A percentile compares a stretch with the other conserved stretches of the same genome.
phyloP scores from a whole-genome alignment of 116 monocot species.

The Zostera marina region DNA sequence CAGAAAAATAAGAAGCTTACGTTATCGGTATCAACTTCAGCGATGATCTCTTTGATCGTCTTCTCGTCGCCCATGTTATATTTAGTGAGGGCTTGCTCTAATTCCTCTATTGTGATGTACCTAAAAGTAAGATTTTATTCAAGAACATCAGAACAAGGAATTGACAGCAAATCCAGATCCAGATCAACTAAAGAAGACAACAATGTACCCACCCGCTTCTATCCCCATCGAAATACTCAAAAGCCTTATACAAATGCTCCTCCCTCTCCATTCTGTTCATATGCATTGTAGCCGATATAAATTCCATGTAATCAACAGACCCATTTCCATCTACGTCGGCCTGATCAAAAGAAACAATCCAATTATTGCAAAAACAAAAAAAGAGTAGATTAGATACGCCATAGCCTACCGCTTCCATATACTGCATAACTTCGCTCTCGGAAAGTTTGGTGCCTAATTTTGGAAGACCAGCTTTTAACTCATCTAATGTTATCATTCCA shows the following conservation, averaged over 20 bases:
- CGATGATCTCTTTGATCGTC: conserved; percentile 85
- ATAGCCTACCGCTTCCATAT: conserved; percentile 71
- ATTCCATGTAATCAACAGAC: conserved; percentile 60
- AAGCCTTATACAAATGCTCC: conserved; percentile 55
- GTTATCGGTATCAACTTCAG: conserved; percentile 87
- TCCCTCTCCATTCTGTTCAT: conserved; percentile 62
- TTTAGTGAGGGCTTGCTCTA: conserved; percentile 54
- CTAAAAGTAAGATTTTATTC: conserved; percentile 9
- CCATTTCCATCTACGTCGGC: conserved; percentile 81
- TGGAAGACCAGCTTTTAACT: conserved; percentile 70
- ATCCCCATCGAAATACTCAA: conserved; percentile 64
- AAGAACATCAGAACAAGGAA: background rate
- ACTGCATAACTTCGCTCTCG: conserved; percentile 74
- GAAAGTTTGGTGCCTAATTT: conserved; percentile 73
- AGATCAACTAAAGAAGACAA: background rate
- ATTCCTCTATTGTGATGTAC: conserved; percentile 77
- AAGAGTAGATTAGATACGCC: background rate
- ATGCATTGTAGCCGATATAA: conserved; percentile 74
- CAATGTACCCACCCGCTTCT: conserved; percentile 37
- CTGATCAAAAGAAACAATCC: conserved; percentile 10
- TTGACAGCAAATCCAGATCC: too few relatives aligned
- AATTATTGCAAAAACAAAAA: background rate
- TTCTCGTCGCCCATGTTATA: conserved; percentile 69
- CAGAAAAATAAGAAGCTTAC: conserved; percentile 22
- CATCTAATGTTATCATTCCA: conserved; percentile 79